Conservation (phyloP, 371 early-diverging fungal species). For the Apophysomyces sp. region DNA sequence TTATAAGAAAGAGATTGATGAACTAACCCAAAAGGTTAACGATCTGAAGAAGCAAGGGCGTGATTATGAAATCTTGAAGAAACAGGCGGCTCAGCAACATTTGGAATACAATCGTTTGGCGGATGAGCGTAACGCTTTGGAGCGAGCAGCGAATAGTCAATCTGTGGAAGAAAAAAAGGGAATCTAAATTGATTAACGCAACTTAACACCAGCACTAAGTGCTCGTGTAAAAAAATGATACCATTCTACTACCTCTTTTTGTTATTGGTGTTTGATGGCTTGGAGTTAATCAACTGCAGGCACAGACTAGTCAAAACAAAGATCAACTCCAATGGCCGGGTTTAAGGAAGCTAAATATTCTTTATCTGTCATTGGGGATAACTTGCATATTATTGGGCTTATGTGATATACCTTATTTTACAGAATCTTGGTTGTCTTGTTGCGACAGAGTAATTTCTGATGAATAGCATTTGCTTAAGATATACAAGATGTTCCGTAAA, state of each 20-base stretch:
- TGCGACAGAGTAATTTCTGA: too few relatives aligned
- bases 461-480: too few relatives aligned
- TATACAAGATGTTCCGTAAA: too few relatives aligned
- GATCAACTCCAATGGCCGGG: too few relatives aligned
- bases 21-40: slow-evolving; percentile 36
- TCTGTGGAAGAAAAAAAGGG: slow-evolving; percentile 15
- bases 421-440: too few relatives aligned
- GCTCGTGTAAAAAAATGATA: not conserved
- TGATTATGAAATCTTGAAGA: slow-evolving; percentile 73
- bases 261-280: too few relatives aligned
- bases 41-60: slow-evolving; percentile 51
- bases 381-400: too few relatives aligned
- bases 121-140: slow-evolving; percentile 65
- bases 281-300: too few relatives aligned
- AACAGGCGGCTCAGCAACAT: slow-evolving; percentile 69
- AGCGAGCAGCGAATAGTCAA: slow-evolving; percentile 13
- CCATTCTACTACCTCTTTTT: not conserved
- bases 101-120: slow-evolving; percentile 75
- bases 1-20: slow-evolving; percentile 20
- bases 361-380: too few relatives aligned
- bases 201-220: not conserved
- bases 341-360: too few relatives aligned
- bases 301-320: too few relatives aligned
- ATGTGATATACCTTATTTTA: too few relatives aligned
- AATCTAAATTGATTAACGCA: slow-evolving; percentile 3